Evolutionary conservation across 352 stramenopile genomes (phyloP), one percentile per base, ranked within the genome.

Genomic region (Phytophthora pluvialis): DNA sequence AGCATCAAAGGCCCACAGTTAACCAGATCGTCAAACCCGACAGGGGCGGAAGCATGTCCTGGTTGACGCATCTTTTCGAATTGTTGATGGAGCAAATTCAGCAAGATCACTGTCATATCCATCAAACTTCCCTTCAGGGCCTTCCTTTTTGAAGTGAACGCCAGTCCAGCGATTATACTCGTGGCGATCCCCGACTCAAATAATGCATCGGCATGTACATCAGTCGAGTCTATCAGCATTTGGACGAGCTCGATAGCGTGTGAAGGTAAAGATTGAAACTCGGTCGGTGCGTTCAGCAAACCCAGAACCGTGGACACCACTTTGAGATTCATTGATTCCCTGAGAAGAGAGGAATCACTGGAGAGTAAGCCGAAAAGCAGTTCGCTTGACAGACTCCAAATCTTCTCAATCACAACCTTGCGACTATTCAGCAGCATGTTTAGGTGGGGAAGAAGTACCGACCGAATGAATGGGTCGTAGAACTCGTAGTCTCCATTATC

Each of bases 351-450:
- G 5, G 64, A 54, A 38, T 86, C 65, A 1, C 60, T 72, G 3
- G 75, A 81, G 1, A 88, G 48, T 25, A 86, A 65, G 0, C 71
- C 71, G 47, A 76, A 74, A 0, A 92, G 52, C 9, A 92, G 53
- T 16, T 92, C 79, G 13, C 81, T 66, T 7, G 70, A 42, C 16
- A 87, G 73, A 12, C 68, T 70, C 81, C 79, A 87, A 39, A 83
- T 71, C 10, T 73, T 79, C 58, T 92, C 79, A 21, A 76, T 56
- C 25, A 67, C 21, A 13, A n/a, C 21, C 2, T 58, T 35, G 0
- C 32, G 25, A 25, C 6, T 49, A 8, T 15, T 56, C 7, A 84
- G 28, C 3, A 89, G 29, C 3, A 51, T 28, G n/a, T 64, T 56
- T 3, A 88, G 46, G 12, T 70, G 70, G 2, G 81, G 79, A 11